phyloP scores from a whole-genome alignment of 2,329 filamentous ascomycete species.

The Aspergillus brunneoviolaceus region DNA sequence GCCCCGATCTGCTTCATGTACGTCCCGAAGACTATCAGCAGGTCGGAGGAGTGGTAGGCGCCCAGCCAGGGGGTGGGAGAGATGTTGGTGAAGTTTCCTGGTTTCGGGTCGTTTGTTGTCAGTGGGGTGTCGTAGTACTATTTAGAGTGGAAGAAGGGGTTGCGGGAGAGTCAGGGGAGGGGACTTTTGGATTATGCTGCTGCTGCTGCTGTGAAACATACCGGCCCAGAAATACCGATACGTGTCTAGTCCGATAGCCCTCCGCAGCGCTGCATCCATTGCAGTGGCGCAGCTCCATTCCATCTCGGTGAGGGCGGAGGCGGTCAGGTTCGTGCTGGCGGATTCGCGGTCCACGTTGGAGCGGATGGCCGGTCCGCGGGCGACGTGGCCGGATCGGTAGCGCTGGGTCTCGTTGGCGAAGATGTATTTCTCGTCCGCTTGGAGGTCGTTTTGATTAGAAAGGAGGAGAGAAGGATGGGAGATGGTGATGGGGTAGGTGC shows the following conservation, averaged over 20 bases:
- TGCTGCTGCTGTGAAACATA: constrained; percentile 15
- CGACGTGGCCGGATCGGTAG: neutral
- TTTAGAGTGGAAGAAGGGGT: neutral
- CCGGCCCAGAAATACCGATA: constrained; percentile 45
- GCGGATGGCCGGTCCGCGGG: constrained; percentile 20
- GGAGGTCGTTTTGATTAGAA: neutral
- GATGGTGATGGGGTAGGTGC: no score
- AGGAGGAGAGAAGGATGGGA: no score
- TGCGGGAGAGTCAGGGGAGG: no score
- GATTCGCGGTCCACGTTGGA: constrained; percentile 16
- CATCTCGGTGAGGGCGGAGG: constrained; percentile 2
- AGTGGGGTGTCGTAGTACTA: neutral
- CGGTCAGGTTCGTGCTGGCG: constrained; percentile 18
- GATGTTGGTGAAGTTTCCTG: constrained; percentile 10
- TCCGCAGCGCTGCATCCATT: constrained; percentile 8
- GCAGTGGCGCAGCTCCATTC: constrained; percentile 12
- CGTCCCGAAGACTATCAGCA: constrained; percentile 7
- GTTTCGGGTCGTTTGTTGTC: constrained; percentile 1
- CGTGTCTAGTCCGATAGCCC: constrained; percentile 23
- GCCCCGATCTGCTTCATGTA: constrained; percentile 9
- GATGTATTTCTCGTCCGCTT: constrained; percentile 28
- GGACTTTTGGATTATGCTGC: no score
- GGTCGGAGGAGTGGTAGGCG: constrained; percentile 5
- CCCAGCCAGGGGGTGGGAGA: constrained; percentile 7
- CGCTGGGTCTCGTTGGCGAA: constrained; percentile 23